Conservation (phyloP, 257 asterid genomes). For the Hygrophila difformis region DNA sequence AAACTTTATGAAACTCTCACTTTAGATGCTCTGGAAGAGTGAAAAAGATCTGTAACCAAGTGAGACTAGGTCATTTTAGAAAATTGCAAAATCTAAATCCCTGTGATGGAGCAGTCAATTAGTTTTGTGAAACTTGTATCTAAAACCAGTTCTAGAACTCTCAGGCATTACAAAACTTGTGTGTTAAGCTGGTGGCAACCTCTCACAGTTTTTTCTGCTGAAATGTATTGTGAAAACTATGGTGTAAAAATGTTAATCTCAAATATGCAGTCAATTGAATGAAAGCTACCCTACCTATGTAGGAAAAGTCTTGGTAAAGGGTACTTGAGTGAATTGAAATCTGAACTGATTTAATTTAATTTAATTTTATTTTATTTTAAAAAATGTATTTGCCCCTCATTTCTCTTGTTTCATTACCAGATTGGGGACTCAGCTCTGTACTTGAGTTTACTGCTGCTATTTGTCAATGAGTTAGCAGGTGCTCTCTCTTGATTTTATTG, state of each 20-base stretch:
- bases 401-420: constrained; percentile 29
- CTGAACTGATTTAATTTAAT: constrained; percentile 6
- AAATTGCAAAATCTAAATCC: no score
- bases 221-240: neutral
- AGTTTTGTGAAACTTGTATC: no score
- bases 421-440: constrained; percentile 93
- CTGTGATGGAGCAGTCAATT: no score
- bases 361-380: no score
- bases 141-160: no score
- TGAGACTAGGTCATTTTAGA: neutral
- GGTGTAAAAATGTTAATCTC: constrained; percentile 5
- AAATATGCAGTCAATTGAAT: constrained; percentile 5
- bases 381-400: constrained; percentile 14
- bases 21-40: neutral
- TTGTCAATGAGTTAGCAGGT: constrained; percentile 88
- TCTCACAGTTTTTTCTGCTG: constrained; percentile 6
- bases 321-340: constrained; percentile 8
- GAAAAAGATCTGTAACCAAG: neutral
- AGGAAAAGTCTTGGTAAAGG: neutral
- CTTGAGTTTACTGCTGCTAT: constrained; percentile 76
- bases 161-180: constrained; percentile 10
- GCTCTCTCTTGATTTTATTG: no score
- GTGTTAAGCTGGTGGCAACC: constrained; percentile 11
- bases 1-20: constrained; percentile 5
- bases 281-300: neutral